Evolutionary conservation across 176 grass and related monocot species (phyloP), one percentile per base, ranked within the genome.

Genomic region (Guadua angustifolia): DNA sequence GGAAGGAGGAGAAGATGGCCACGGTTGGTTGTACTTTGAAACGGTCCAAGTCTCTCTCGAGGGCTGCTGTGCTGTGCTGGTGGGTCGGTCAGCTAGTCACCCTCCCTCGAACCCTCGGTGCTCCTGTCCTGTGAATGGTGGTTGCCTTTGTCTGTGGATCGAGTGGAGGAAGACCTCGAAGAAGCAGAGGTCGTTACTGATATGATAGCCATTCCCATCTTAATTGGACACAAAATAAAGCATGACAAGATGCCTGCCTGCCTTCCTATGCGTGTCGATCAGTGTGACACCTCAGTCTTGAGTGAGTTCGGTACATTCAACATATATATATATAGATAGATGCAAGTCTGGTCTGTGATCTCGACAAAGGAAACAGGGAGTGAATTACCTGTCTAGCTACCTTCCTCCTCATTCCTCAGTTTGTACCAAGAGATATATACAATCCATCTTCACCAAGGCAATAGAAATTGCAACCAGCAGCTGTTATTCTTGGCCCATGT

Each of bases 1-100:
- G 26, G 29, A 1, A 29, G 29, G n/a, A 57, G n/a, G 15, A 29
- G 66, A 57, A 46, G 53, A 19, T 46, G 52, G 69, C 17, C 39
- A 61, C 49, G 68, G 26, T 13, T 33, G 29, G 29, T 29, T 1
- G 1, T 49, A 53, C 73, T 90, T 90, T 86, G 88, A 90, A 90
- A 39, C 13, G 57, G 88, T 90, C 83, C 79, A 90, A 90, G 88
- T 90, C 83, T 29, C 29, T 90, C 83, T 29, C 29, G 17, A 58
- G 8, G 15, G n/a, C n/a, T n/a, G n/a, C n/a, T n/a, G n/a, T n/a
- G n/a, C n/a, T n/a, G 24, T 39, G 45, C 3, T 22, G 32, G 46
- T 68, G 72, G 14, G 33, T 73, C 18, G 5, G 60, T 43, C 16
- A 16, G n/a, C n/a, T n/a, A n/a, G n/a, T n/a, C n/a, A n/a, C n/a